Percentiles rank a stretch among this genome's conserved stretches.
phyloP scores from a whole-genome alignment of 805 yeast genomes.

The Ogataea pilisensis region DNA sequence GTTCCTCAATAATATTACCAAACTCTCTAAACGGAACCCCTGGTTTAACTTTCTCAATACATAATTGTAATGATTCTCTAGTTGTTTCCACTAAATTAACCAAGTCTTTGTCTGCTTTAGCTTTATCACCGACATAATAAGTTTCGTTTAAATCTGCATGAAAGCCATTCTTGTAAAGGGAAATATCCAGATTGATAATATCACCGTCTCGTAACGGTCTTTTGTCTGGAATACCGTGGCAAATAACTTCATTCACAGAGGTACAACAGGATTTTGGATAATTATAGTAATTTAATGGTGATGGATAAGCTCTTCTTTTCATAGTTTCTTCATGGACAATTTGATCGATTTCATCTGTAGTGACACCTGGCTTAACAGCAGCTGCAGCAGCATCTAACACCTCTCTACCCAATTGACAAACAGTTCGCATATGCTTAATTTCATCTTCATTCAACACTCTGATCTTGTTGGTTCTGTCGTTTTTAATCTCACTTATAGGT shows the following conservation, averaged over 20 bases:
- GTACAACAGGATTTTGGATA: slow-evolving; percentile 92
- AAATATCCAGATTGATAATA: slow-evolving; percentile 85
- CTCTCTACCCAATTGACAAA: slow-evolving; percentile 76
- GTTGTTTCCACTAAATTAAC: slow-evolving; percentile 90
- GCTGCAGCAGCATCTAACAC: slow-evolving; percentile 87
- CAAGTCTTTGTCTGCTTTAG: slow-evolving; percentile 71
- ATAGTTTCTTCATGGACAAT: slow-evolving; percentile 85
- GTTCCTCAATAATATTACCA: slow-evolving; percentile 84
- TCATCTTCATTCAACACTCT: slow-evolving; percentile 62
- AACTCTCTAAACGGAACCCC: slow-evolving; percentile 83
- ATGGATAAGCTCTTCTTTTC: slow-evolving; percentile 87
- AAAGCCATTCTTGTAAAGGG: slow-evolving; percentile 79
- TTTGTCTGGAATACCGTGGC: slow-evolving; percentile 97
- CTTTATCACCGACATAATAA: slow-evolving; percentile 90
- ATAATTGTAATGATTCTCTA: slow-evolving; percentile 79
- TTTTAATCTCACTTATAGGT: slow-evolving; percentile 73
- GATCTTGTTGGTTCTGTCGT: slow-evolving; percentile 65
- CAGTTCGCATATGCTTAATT: slow-evolving; percentile 68
- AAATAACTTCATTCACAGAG: slow-evolving; percentile 89
- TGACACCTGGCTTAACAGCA: slow-evolving; percentile 78
- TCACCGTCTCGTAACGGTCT: slow-evolving; percentile 88
- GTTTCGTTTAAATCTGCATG: slow-evolving; percentile 97
- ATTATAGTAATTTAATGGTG: slow-evolving; percentile 90
- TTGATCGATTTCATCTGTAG: slow-evolving; percentile 88
- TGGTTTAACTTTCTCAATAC: slow-evolving; percentile 84